Conservation (phyloP, 2,329 filamentous ascomycete species). For the Catunica adiposa region DNA sequence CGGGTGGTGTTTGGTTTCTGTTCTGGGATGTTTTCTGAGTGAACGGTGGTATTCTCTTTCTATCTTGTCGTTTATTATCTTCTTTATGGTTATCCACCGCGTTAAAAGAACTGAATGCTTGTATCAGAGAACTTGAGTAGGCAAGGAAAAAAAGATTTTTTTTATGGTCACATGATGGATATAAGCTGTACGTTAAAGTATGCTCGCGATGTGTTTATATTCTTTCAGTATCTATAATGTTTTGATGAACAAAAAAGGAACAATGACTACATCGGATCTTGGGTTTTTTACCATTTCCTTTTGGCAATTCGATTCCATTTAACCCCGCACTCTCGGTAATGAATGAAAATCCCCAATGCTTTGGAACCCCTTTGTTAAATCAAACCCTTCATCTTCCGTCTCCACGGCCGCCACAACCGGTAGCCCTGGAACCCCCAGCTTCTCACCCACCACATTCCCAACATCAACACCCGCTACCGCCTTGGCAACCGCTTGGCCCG, state of each 20-base stretch:
- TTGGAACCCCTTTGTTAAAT: conserved; percentile 47
- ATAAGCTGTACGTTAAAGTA: too few relatives aligned
- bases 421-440: conserved; percentile 13
- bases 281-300: too few relatives aligned
- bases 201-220: too few relatives aligned
- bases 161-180: background rate
- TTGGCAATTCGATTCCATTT: conserved; percentile 16
- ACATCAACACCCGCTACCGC: conserved; percentile 12
- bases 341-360: conserved; percentile 48
- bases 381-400: conserved; percentile 36
- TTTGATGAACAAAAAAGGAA: too few relatives aligned
- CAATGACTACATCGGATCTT: too few relatives aligned
- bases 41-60: background rate
- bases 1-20: background rate
- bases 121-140: background rate
- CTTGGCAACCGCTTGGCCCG: conserved; percentile 13
- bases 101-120: background rate
- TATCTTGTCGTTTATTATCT: conserved; percentile 6
- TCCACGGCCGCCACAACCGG: too few relatives aligned
- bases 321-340: conserved; percentile 28
- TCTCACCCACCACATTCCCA: conserved; percentile 14
- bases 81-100: background rate
- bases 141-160: background rate
- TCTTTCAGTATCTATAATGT: too few relatives aligned
- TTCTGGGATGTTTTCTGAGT: background rate